phyloP scores from a whole-genome alignment of 1,139 yeast species.

The Scheffersomyces titani region DNA sequence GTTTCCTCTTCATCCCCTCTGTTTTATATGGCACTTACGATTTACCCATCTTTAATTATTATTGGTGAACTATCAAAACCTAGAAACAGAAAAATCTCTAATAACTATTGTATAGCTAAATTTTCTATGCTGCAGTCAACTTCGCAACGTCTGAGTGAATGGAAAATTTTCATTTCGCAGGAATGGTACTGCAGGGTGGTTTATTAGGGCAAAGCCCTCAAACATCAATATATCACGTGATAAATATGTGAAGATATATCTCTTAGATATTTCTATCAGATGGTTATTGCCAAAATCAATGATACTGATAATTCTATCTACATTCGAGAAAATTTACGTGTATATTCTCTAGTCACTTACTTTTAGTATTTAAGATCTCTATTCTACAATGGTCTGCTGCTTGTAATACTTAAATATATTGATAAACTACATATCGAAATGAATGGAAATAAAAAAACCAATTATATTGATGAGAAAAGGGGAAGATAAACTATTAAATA shows the following conservation, averaged over 20 bases:
- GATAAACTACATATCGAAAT: constrained; percentile 11
- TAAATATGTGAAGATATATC: too few relatives aligned
- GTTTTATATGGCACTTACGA: constrained; percentile 52
- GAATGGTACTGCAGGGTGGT: background rate
- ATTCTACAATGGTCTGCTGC: background rate
- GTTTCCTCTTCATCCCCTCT: background rate
- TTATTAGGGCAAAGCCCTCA: constrained; percentile 15
- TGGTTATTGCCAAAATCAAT: background rate
- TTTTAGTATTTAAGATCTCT: background rate
- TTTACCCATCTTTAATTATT: constrained; percentile 70
- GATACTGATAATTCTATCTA: background rate
- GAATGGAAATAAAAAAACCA: constrained; percentile 8
- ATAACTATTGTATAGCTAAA: background rate
- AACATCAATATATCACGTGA: constrained; percentile 6
- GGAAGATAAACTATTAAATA: constrained; percentile 6
- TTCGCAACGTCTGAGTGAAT: constrained; percentile 1
- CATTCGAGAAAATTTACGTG: background rate
- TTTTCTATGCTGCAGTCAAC: background rate
- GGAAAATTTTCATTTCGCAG: constrained; percentile 14
- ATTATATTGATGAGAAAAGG: constrained; percentile 9
- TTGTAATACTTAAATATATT: background rate
- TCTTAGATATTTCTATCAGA: background rate
- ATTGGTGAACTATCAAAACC: constrained; percentile 19
- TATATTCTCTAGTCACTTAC: background rate
- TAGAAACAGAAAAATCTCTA: constrained; percentile 8